These are phyloP conservation scores for Skeletonema menzelii DNA, from an alignment of 108 stramenopile genomes.

Conservation along the genomic window DNA sequence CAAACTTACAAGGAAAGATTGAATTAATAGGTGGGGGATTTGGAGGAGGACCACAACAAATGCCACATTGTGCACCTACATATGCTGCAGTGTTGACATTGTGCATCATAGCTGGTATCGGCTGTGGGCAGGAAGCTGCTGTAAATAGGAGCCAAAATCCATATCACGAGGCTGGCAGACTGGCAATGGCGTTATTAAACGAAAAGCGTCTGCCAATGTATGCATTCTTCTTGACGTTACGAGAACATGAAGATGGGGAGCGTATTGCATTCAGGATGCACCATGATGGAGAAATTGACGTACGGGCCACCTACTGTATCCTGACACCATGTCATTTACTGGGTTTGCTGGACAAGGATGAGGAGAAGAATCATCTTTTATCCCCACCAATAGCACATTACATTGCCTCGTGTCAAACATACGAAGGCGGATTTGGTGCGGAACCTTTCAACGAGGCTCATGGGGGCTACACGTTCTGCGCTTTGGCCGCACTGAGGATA, in stretches of 20 bases:
- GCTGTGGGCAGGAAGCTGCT: not conserved
- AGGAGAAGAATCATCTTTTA: slow-evolving; percentile 21
- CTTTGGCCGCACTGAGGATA: slow-evolving; percentile 79
- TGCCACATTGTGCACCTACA: slow-evolving; percentile 95
- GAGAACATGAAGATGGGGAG: slow-evolving; percentile 19
- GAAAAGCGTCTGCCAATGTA: slow-evolving; percentile 56
- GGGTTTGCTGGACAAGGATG: slow-evolving; percentile 28
- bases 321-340: slow-evolving; percentile 51
- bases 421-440: slow-evolving; percentile 97
- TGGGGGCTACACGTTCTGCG: slow-evolving; percentile 99
- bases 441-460: slow-evolving; percentile 96
- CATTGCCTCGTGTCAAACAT: slow-evolving; percentile 90
- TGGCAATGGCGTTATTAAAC: slow-evolving; percentile 41
- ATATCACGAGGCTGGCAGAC: slow-evolving; percentile 13
- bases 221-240: slow-evolving; percentile 66
- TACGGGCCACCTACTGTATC: slow-evolving; percentile 92
- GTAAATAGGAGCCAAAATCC: slow-evolving; percentile 4
- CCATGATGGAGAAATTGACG: slow-evolving; percentile 97
- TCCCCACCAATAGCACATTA: slow-evolving; percentile 23
- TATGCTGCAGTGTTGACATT: slow-evolving; percentile 89
- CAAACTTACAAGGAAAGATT: not conserved
- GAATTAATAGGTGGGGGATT: slow-evolving; percentile 80
- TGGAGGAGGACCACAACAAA: slow-evolving; percentile 93
- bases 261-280: slow-evolving; percentile 90
- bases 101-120: slow-evolving; percentile 59